Base-by-base conservation (phyloP, 768 basidiomycete genomes). In the Boletus huronensis region DNA sequence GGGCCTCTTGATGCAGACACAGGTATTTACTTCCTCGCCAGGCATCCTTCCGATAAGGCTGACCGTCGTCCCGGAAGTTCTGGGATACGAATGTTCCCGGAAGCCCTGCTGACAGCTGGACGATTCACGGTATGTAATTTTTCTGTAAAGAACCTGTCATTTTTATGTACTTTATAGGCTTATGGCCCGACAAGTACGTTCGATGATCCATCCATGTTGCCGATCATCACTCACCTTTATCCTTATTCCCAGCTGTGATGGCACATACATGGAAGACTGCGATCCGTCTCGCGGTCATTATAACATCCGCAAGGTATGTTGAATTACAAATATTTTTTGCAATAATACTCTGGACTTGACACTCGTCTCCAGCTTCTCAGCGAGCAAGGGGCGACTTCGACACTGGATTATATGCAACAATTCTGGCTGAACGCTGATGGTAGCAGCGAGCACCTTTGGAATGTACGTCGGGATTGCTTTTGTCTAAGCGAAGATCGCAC, bases 21-120 rank as follows among this genome's bases (percentile, higher is more conserved):
- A 82, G 70, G 77, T 75, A 58, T 31, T 38, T 17, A 19, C 43
- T n/a, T 34, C 13, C 11, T 40, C 25, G 0, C 7, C 8, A 4
- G 8, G 29, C 6, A 38, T 38, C 8, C 1, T 31, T 16, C 7
- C 2, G 5, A 36, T n/a, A 32, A 9, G 3, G 6, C 52, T 63
- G 50, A 66, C 23, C 17, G 34, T 52, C 25, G 9, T 53, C 6
- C n/a, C 19, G 25, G 14, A 65, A 87, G 82, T 87, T 88, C 70
- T 90, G 88, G 87, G 86, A 90, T 56, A 85, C 82, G 1, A 65
- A 82, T 42, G 82, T 85, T 0, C 71, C 76, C 0, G 82, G 82
- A 26, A 85, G 88, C 5, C 88, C 87, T 3, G 61, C 61, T 11
- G 65, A 87, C 61, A 84, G 82, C 64, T 90, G 88, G 87, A 90